Evolutionary conservation across 345 rosid genomes (phyloP), one percentile per base, ranked within the genome.

Genomic region (Tarenaya hassleriana): DNA sequence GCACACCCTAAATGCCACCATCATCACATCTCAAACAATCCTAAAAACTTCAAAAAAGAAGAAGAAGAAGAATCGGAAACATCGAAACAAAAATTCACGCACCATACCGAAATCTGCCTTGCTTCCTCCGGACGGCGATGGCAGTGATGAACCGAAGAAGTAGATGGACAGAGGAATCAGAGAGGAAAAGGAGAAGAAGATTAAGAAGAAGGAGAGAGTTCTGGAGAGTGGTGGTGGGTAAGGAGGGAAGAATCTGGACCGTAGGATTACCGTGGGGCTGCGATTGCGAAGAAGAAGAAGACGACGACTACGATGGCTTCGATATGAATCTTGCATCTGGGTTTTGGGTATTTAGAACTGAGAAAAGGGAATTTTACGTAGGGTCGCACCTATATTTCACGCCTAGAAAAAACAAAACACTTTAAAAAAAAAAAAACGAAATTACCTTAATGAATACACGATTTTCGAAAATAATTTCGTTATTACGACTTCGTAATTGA

Each of bases 101-200:
- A 61, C 72, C 72, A 68, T 68, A 10, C 41, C 44, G 27, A 62
- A 50, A 56, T 4, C 40, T 11, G 54, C 7, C 11, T 61, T 61
- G 41, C 55, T 7, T 58, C 50, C 52, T 11, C 20, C 55, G 38
- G 61, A 63, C 48, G 40, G 8, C 11, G 67, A 54, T 0, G 68
- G 49, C 33, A n/a, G n/a, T n/a, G 62, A 53, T 14, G 55, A 4
- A 35, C 72, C 62, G 69, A 64, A 47, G 8, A 58, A 43, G 73
- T 58, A 59, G 50, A 64, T 58, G 61, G 62, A 64, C 11, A 63
- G 5, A 43, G 69, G 66, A 14, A 54, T 16, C 1, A 68, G 10
- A 21, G 37, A 40, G 20, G 65, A 54, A 50, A 56, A 8, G 62
- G 58, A 50, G 65, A 69, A 33, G 61, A 66, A 34, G 16, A 66